Conservation (phyloP, 495 filamentous ascomycete genomes). For the Trichocladium antarcticum region DNA sequence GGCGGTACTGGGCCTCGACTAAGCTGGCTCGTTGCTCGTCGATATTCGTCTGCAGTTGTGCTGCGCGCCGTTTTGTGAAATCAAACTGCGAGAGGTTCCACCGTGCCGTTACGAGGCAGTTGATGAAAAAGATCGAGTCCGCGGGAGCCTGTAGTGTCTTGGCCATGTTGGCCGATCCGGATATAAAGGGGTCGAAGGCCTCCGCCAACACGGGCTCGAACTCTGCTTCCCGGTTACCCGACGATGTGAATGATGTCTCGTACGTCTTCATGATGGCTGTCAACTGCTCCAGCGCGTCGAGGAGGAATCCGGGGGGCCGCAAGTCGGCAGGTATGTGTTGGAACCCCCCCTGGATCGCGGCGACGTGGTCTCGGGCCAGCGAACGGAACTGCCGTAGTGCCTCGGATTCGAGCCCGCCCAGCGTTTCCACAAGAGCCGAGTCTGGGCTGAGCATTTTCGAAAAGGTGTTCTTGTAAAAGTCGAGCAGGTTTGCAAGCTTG, state of each 20-base stretch:
- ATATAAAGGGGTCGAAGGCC: constrained; percentile 77
- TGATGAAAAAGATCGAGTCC: constrained; percentile 66
- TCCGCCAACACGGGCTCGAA: constrained; percentile 72
- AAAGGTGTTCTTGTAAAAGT: constrained; percentile 83
- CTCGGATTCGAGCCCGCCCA: constrained; percentile 56
- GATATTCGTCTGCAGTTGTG: constrained; percentile 38
- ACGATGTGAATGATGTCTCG: constrained; percentile 60
- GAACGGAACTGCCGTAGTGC: constrained; percentile 74
- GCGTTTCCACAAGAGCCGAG: constrained; percentile 57
- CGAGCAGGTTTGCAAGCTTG: constrained; percentile 75
- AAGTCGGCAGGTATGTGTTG: constrained; percentile 57
- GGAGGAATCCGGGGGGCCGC: constrained; percentile 70
- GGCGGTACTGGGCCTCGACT: constrained; percentile 49
- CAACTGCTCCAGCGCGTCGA: constrained; percentile 66
- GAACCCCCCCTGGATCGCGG: constrained; percentile 58
- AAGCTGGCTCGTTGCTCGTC: constrained; percentile 36
- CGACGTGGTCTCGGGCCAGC: constrained; percentile 66
- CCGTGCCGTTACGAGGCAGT: constrained; percentile 57
- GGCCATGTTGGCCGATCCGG: constrained; percentile 58
- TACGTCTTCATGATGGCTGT: constrained; percentile 67
- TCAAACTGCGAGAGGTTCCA: constrained; percentile 40
- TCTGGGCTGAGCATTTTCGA: constrained; percentile 60
- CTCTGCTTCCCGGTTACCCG: constrained; percentile 45
- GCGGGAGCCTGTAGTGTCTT: constrained; percentile 46
- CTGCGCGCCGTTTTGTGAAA: constrained; percentile 41